Percentiles rank a stretch among this genome's conserved stretches.
Conservation (phyloP, 73 alveolate genomes). For the Paramecium sonneborni region DNA sequence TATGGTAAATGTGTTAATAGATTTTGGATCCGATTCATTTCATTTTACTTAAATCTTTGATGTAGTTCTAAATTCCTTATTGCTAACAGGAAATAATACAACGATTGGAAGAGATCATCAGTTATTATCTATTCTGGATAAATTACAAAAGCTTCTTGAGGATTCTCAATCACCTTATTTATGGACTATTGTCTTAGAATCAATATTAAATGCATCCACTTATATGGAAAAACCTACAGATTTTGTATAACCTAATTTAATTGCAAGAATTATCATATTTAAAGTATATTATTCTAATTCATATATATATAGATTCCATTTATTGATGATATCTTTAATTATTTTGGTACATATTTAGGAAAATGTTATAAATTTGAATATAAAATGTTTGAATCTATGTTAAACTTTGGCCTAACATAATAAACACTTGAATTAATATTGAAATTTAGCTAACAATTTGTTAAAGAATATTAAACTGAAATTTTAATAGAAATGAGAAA, state of each 20-base stretch:
- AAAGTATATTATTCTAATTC: neutral
- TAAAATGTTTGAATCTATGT: neutral
- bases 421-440: neutral
- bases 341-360: neutral
- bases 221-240: neutral
- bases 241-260: neutral
- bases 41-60: constrained; percentile 1
- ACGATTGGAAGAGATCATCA: constrained; percentile 1
- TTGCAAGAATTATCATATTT: neutral
- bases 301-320: neutral
- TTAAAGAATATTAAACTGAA: neutral
- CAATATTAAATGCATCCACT: neutral
- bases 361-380: neutral
- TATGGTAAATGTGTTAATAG: neutral
- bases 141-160: neutral
- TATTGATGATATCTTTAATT: neutral
- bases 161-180: neutral
- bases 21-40: neutral
- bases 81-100: neutral
- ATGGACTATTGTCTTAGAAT: neutral
- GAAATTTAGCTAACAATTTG: neutral
- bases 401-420: neutral
- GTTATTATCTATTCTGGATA: neutral
- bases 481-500: neutral
- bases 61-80: neutral